A percentile compares a stretch with the other conserved stretches of the same genome.
Evolutionary conservation across 768 basidiomycete species (phyloP).

Genomic region (Kwoniella dendrophila): DNA sequence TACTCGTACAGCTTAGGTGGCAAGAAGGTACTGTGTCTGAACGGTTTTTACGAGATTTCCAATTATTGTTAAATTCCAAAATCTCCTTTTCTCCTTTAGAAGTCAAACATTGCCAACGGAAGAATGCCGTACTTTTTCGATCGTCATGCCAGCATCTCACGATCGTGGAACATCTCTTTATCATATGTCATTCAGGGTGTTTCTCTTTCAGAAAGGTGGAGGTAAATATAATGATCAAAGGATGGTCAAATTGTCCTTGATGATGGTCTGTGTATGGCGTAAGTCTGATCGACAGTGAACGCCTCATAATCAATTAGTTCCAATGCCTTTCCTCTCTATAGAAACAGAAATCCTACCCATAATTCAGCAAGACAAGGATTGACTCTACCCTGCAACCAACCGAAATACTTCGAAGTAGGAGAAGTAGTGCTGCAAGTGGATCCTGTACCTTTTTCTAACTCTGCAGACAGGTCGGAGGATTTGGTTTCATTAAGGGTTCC

Average conservation of each 20-base stretch:
- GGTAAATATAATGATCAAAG: not conserved
- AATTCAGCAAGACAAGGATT: too few relatives aligned
- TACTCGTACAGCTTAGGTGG: too few relatives aligned
- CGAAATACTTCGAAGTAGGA: too few relatives aligned
- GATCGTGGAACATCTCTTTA: constrained; percentile 14
- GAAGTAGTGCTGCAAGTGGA: not conserved
- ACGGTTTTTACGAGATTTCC: not conserved
- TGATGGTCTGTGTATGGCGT: too few relatives aligned
- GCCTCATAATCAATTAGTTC: too few relatives aligned
- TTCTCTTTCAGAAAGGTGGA: not conserved
- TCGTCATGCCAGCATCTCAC: constrained; percentile 24
- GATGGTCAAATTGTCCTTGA: not conserved
- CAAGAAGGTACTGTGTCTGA: too few relatives aligned
- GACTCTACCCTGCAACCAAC: too few relatives aligned
- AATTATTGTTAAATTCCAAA: not conserved
- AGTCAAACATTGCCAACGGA: not conserved
- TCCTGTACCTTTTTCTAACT: not conserved
- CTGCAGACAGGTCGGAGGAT: not conserved
- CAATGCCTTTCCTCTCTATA: too few relatives aligned
- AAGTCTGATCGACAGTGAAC: too few relatives aligned
- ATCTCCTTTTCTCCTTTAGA: not conserved
- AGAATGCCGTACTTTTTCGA: constrained; percentile 17
- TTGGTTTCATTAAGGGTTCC: not conserved
- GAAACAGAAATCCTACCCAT: too few relatives aligned
- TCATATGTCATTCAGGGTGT: not conserved